A percentile compares a stretch with the other conserved stretches of the same genome.
phyloP scores from a whole-genome alignment of 2,329 filamentous ascomycete genomes.

The Colletotrichum viniferum region DNA sequence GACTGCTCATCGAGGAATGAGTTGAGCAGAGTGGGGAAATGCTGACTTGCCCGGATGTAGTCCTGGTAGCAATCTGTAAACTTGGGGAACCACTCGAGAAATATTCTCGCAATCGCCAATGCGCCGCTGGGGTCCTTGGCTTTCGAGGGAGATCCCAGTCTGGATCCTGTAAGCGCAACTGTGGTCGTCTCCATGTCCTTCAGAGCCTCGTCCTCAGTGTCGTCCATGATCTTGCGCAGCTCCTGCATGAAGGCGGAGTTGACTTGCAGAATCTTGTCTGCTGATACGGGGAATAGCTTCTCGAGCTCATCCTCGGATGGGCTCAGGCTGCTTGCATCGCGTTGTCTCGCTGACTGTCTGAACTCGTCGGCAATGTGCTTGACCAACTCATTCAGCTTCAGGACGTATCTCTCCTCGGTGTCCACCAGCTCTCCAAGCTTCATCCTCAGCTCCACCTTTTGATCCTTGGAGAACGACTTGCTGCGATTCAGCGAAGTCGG shows the following conservation, averaged over 20 bases:
- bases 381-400: slow-evolving; percentile 84
- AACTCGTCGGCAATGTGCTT: slow-evolving; percentile 82
- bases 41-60: slow-evolving; percentile 89
- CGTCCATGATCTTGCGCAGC: slow-evolving; percentile 77
- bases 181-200: slow-evolving; percentile 72
- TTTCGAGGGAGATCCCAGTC: slow-evolving; percentile 47
- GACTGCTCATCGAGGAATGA: slow-evolving; percentile 80
- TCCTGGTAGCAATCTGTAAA: slow-evolving; percentile 92
- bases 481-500: slow-evolving; percentile 80
- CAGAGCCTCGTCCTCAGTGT: slow-evolving; percentile 80
- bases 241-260: slow-evolving; percentile 83
- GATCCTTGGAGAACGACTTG: slow-evolving; percentile 77
- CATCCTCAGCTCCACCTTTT: slow-evolving; percentile 83
- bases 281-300: slow-evolving; percentile 79
- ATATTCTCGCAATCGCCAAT: slow-evolving; percentile 76
- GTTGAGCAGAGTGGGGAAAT: slow-evolving; percentile 82
- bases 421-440: slow-evolving; percentile 91
- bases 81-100: slow-evolving; percentile 90
- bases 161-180: slow-evolving; percentile 44
- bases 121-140: slow-evolving; percentile 78
- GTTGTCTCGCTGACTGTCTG: slow-evolving; percentile 68
- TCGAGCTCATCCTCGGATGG: slow-evolving; percentile 75
- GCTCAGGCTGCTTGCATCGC: slow-evolving; percentile 66
- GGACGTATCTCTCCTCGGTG: slow-evolving; percentile 92
- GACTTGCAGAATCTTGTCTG: slow-evolving; percentile 79